Evolutionary conservation across 23 red algal species (phyloP), one percentile per base, ranked within the genome.

Genomic region (Pyropia haitanensis): DNA sequence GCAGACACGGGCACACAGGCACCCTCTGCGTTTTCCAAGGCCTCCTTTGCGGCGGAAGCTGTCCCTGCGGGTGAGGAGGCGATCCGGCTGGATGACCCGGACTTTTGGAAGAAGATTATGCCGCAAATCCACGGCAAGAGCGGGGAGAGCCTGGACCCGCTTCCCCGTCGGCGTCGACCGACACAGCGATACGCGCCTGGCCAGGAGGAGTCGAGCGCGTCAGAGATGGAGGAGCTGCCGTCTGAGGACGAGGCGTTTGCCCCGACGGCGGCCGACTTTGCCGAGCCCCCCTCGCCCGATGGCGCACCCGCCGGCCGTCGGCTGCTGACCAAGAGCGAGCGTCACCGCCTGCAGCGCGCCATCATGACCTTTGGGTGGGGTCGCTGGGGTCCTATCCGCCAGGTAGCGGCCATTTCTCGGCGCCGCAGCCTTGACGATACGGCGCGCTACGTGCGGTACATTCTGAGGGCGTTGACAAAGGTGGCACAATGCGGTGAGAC

Each of bases 51-150:
- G 12, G 67, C 49, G 17, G 72, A 87, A 65, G 59, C 65, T 15
- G 53, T 33, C 31, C 27, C 44, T 23, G 53, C 60, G 21, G 58
- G 39, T n/a, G 74, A 52, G 30, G 64, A 77, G 9, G 61, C 44
- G 8, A 50, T 67, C 14, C 48, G 59, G 28, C 22, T 87, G 68
- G 58, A 78, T 28, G 82, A 87, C 34, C 72, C 72, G 32, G 60
- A 87, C 48, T 87, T 87, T 76, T 87, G 82, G 82, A 55, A 71
- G 9, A 87, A 87, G 26, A 29, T 87, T 1, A 87, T 87, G 82
- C 82, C 82, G 14, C 31, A 51, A 34, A 64, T 26, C 18, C 19
- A 23, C 19, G 51, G 27, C 17, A 64, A 30, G 18, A 30, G 29
- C 48, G 52, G 70, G 27, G 24, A 31, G 14, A 57, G 58, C 20